These are phyloP conservation scores for Suillus occidentalis DNA, from an alignment of 768 basidiomycete species.

Conservation along the genomic window DNA sequence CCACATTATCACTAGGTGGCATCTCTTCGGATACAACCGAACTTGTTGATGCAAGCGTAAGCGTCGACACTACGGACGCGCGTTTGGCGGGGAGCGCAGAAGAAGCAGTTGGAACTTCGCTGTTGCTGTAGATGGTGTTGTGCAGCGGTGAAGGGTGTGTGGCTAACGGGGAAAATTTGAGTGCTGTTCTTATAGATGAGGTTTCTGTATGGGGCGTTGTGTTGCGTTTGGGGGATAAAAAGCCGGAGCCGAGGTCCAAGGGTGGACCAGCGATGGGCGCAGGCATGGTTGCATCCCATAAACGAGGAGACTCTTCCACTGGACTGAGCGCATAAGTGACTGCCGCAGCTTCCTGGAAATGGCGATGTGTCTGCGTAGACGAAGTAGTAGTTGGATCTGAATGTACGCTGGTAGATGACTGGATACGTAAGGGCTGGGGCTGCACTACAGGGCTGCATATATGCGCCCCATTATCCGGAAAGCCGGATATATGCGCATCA, in stretches of 20 bases:
- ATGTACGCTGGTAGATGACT: background rate
- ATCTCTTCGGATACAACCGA: background rate
- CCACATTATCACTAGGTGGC: background rate
- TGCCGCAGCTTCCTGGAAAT: background rate
- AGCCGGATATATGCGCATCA: background rate
- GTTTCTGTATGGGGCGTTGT: background rate
- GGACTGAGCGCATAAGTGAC: background rate
- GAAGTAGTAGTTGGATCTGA: background rate
- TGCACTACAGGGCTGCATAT: background rate
- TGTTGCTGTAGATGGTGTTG: background rate
- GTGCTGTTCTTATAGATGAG: background rate
- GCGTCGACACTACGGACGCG: background rate
- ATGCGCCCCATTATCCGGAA: background rate
- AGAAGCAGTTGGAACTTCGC: background rate
- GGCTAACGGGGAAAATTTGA: background rate
- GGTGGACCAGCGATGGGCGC: background rate
- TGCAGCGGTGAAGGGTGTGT: background rate
- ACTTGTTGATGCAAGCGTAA: background rate
- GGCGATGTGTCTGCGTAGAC: background rate
- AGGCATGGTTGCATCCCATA: conserved; percentile 3
- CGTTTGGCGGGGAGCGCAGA: background rate
- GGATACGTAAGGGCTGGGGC: background rate
- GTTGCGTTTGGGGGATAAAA: background rate
- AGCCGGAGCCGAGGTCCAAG: background rate
- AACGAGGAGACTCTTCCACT: background rate